Evolutionary conservation across 352 stramenopile genomes (phyloP).

Genomic region (Phytophthora europaea): DNA sequence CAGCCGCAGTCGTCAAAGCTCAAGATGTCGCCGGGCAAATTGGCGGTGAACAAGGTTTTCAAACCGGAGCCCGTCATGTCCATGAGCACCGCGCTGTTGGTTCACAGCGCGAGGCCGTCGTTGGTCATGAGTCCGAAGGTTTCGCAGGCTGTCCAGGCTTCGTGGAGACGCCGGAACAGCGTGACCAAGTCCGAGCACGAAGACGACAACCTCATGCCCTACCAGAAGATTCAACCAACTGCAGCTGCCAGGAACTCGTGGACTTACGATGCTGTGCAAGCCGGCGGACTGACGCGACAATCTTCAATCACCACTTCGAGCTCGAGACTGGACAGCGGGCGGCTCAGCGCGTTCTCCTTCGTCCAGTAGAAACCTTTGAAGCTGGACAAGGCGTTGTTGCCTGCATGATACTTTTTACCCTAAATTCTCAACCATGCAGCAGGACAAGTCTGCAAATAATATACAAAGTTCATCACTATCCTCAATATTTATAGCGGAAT

Average conservation of each 20-base stretch:
- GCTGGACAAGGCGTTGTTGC: background rate
- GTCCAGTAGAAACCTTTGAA: constrained; percentile 25
- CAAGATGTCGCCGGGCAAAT: constrained; percentile 25
- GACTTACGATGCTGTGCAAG: constrained; percentile 8
- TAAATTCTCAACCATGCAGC: constrained; percentile 6
- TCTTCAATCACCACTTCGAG: constrained; percentile 27
- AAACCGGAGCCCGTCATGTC: constrained; percentile 28
- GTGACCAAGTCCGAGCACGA: constrained; percentile 24
- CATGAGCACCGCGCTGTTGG: constrained; percentile 21
- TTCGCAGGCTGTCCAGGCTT: constrained; percentile 46
- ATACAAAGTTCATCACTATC: constrained; percentile 18
- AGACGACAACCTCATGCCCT: constrained; percentile 45
- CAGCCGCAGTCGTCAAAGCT: constrained; percentile 9
- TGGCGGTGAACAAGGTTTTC: constrained; percentile 31
- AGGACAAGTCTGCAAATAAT: constrained; percentile 20
- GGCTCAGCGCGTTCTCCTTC: constrained; percentile 41
- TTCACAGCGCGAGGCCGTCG: constrained; percentile 12
- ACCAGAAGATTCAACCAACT: constrained; percentile 29
- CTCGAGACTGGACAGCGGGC: constrained; percentile 32
- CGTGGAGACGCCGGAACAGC: constrained; percentile 51
- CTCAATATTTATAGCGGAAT: constrained; percentile 34
- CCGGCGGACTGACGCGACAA: constrained; percentile 7
- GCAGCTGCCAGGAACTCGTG: constrained; percentile 22
- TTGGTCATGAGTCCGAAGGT: constrained; percentile 54
- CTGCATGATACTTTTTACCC: background rate